Conservation (phyloP, 2,329 filamentous ascomycete species). For the Phialophora tarda region DNA sequence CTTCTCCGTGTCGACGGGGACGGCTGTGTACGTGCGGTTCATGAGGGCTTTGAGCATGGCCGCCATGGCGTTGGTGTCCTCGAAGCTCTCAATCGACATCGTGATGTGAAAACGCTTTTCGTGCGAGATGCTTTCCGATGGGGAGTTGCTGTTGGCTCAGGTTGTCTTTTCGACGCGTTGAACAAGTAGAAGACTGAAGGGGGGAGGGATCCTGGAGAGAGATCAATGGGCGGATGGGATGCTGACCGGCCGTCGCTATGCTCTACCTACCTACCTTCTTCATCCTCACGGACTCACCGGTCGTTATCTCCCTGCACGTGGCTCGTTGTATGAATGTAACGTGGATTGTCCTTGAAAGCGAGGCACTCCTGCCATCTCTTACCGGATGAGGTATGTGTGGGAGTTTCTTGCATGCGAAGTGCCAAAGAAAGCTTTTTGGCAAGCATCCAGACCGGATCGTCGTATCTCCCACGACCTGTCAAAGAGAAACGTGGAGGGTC, state of each 20-base stretch:
- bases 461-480: slow-evolving; percentile 11
- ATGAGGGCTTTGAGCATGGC: slow-evolving; percentile 29
- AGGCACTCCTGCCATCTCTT: background rate
- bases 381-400: background rate
- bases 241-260: slow-evolving; percentile 1
- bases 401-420: background rate
- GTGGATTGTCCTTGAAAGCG: background rate
- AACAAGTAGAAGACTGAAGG: background rate
- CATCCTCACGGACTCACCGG: slow-evolving; percentile 6
- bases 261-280: background rate
- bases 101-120: slow-evolving; percentile 11
- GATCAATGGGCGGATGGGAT: background rate
- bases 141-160: background rate
- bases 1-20: slow-evolving; percentile 27
- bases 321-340: slow-evolving; percentile 16
- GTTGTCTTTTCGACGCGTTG: background rate
- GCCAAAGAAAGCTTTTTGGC: background rate
- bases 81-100: slow-evolving; percentile 31
- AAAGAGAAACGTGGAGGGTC: slow-evolving; percentile 21
- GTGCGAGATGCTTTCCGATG: background rate
- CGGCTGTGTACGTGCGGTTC: slow-evolving; percentile 16
- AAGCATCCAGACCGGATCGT: background rate
- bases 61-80: slow-evolving; percentile 33
- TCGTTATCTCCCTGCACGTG: background rate
- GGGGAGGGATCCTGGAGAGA: background rate